Evolutionary conservation across 73 alveolate genomes (phyloP).

Genomic region (Tetrahymena thermophila): DNA sequence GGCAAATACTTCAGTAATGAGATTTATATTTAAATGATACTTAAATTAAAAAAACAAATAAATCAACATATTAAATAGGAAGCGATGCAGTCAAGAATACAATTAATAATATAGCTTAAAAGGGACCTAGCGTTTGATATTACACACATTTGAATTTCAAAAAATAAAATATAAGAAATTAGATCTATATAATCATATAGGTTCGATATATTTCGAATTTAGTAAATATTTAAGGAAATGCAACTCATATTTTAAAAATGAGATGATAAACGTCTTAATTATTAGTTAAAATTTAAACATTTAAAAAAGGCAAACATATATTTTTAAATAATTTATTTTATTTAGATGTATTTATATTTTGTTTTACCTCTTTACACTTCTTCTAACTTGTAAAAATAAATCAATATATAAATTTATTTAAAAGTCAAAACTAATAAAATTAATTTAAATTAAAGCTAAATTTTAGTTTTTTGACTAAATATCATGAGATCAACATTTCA

Average conservation of each 20-base stretch:
- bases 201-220: background rate
- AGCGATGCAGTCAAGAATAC: background rate
- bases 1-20: slow-evolving; percentile 31
- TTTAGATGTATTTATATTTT: background rate
- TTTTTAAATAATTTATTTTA: no score
- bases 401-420: no score
- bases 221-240: background rate
- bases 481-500: no score
- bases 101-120: background rate
- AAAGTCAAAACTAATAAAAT: background rate
- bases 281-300: background rate
- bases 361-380: background rate
- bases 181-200: background rate
- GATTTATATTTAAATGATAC: background rate
- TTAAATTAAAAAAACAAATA: background rate
- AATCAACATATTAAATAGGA: background rate
- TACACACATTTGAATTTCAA: background rate
- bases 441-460: no score
- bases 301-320: background rate
- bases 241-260: background rate
- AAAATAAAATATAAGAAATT: background rate
- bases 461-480: no score
- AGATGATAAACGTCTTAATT: background rate
- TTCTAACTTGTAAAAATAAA: background rate
- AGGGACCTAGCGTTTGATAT: background rate